Evolutionary conservation across 768 basidiomycete genomes (phyloP).

Genomic region (Boletus insuetus): DNA sequence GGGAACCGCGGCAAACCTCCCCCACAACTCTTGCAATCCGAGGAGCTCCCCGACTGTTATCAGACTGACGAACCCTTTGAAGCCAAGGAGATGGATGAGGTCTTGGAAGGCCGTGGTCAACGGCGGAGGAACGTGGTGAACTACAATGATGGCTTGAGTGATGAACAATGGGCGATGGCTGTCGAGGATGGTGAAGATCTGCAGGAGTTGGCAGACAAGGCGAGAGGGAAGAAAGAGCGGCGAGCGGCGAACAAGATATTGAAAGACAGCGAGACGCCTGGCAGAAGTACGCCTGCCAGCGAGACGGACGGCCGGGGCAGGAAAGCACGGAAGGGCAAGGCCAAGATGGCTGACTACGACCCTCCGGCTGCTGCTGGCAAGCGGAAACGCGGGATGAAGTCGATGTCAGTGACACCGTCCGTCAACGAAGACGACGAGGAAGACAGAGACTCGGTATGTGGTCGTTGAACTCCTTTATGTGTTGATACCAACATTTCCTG

Average conservation of each 20-base stretch:
- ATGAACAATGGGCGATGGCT: constrained; percentile 91
- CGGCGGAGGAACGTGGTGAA: constrained; percentile 80
- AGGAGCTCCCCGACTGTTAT: constrained; percentile 92
- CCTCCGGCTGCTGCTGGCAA: constrained; percentile 47
- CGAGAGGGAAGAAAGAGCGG: constrained; percentile 63
- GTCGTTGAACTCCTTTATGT: background rate
- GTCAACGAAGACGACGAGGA: constrained; percentile 74
- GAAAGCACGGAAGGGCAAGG: constrained; percentile 58
- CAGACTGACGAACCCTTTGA: constrained; percentile 83
- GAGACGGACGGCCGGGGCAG: constrained; percentile 57
- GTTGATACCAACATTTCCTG: background rate
- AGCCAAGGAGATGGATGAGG: constrained; percentile 48
- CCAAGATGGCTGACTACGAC: constrained; percentile 55
- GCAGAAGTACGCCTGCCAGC: constrained; percentile 61
- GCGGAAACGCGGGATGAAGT: constrained; percentile 72
- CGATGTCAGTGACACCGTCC: constrained; percentile 75
- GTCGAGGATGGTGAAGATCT: constrained; percentile 81
- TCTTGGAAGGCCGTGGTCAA: constrained; percentile 77
- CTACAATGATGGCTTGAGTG: constrained; percentile 91
- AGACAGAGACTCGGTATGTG: constrained; percentile 64
- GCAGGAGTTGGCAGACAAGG: constrained; percentile 65
- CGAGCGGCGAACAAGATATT: constrained; percentile 57
- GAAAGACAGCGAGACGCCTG: constrained; percentile 58
- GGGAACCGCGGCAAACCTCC: constrained; percentile 81
- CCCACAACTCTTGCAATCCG: constrained; percentile 72